Percentiles rank a stretch among this genome's conserved stretches.
Evolutionary conservation across 1,284 basidiomycete species (phyloP).

Genomic region (Pseudozyma thailandica): DNA sequence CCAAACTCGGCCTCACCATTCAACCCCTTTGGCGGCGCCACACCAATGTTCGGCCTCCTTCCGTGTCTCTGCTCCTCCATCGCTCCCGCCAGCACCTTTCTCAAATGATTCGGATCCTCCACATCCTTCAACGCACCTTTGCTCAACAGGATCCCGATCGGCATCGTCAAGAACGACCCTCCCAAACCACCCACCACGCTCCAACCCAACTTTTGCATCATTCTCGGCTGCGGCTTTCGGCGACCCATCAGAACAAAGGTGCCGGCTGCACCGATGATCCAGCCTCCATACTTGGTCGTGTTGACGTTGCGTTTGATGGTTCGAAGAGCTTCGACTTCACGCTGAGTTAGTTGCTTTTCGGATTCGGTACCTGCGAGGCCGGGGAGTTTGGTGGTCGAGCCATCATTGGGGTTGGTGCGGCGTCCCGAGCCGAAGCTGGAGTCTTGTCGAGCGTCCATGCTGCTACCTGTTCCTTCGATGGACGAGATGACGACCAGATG

Average conservation of each 20-base stretch:
- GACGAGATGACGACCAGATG: not conserved
- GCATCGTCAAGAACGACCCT: conserved; percentile 38
- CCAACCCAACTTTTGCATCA: conserved; percentile 23
- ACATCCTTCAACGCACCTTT: conserved; percentile 25
- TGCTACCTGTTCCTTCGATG: not conserved
- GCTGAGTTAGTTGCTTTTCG: conserved; percentile 44
- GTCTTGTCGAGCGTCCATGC: not conserved
- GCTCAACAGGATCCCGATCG: conserved; percentile 34
- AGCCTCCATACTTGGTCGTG: conserved; percentile 42
- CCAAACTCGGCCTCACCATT: conserved; percentile 31
- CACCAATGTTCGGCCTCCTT: conserved; percentile 24
- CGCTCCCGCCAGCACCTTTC: conserved; percentile 30
- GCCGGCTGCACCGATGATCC: conserved; percentile 42
- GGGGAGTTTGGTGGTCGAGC: conserved; percentile 21
- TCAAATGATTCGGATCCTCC: conserved; percentile 50
- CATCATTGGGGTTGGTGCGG: not conserved
- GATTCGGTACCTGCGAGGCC: conserved; percentile 39
- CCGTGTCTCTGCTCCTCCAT: conserved; percentile 43
- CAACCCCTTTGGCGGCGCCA: conserved; percentile 32
- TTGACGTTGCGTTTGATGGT: conserved; percentile 48
- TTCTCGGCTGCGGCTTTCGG: conserved; percentile 28
- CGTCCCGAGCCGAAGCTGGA: conserved; percentile 11
- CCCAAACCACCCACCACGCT: conserved; percentile 40
- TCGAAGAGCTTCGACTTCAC: conserved; percentile 38
- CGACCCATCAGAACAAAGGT: conserved; percentile 22